Conservation (phyloP, 2,329 filamentous ascomycete genomes). For the Clonostachys rhizophaga region DNA sequence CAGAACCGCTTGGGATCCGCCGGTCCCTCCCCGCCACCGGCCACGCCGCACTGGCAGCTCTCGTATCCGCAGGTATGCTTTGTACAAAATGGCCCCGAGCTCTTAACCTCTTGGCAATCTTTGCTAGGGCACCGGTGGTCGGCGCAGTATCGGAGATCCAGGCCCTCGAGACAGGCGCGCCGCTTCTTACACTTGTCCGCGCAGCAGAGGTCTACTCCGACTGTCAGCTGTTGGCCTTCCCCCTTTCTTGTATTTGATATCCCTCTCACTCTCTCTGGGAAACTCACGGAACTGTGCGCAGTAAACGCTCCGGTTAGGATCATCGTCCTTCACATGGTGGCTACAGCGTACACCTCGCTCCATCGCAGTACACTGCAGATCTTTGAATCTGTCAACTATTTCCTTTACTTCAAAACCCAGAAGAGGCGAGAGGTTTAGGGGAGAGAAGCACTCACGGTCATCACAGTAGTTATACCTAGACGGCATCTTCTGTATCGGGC, state of each 20-base stretch:
- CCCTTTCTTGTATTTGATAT: too few relatives aligned
- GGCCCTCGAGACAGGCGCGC: conserved; percentile 7
- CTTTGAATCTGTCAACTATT: conserved; percentile 3
- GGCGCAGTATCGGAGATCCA: conserved; percentile 14
- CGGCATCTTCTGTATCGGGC: conserved; percentile 11
- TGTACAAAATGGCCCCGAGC: conserved; percentile 11
- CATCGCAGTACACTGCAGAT: conserved; percentile 12
- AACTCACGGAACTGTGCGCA: conserved; percentile 16
- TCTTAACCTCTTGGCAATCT: conserved; percentile 11
- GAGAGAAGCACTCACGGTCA: conserved; percentile 10
- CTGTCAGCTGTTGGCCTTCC: conserved; percentile 1
- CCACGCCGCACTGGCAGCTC: conserved; percentile 12
- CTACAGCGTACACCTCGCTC: conserved; percentile 13
- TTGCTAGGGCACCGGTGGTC: conserved; percentile 17
- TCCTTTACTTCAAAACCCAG: background rate
- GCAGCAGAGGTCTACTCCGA: conserved; percentile 16
- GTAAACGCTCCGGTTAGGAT: conserved; percentile 8
- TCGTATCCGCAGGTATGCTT: conserved; percentile 17
- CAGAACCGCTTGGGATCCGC: conserved; percentile 12
- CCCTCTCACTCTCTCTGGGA: background rate
- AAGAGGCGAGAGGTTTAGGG: background rate
- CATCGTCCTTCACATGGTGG: conserved; percentile 11
- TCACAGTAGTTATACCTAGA: conserved; percentile 10
- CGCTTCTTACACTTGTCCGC: conserved; percentile 13
- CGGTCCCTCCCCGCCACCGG: conserved; percentile 5